phyloP scores from a whole-genome alignment of 2,329 filamentous ascomycete genomes.

The Penicillium aurantiogriseum region DNA sequence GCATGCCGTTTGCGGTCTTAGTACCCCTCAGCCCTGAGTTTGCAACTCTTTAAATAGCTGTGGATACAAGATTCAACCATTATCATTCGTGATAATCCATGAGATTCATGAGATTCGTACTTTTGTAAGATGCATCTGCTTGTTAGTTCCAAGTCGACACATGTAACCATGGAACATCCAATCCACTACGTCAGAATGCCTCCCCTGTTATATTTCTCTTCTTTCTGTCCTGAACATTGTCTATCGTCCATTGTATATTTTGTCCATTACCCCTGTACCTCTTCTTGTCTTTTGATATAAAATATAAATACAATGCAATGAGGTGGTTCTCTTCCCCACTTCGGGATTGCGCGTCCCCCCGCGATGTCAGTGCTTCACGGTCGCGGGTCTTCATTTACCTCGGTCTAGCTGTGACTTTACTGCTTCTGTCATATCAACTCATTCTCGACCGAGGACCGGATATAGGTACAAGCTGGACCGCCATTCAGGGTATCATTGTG shows the following conservation, averaged over 20 bases:
- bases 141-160: neutral
- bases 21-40: neutral
- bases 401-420: conserved; percentile 12
- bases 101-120: neutral
- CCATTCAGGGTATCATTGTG: neutral
- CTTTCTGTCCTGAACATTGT: neutral
- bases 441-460: conserved; percentile 16
- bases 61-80: neutral
- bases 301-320: conserved; percentile 9
- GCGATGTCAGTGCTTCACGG: conserved; percentile 1
- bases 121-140: neutral
- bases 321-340: neutral
- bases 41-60: neutral
- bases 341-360: neutral
- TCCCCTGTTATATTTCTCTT: neutral
- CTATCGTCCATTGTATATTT: neutral
- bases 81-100: neutral
- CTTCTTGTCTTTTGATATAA: neutral
- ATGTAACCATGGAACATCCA: conserved; percentile 1
- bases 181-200: conserved; percentile 3
- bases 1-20: neutral
- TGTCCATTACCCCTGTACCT: neutral
- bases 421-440: conserved; percentile 21
- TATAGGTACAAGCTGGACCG: conserved; percentile 2
- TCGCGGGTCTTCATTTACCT: conserved; percentile 19